These are phyloP conservation scores for Bipolaris bicolor DNA, from an alignment of 2,329 filamentous ascomycete species.

Conservation along the genomic window DNA sequence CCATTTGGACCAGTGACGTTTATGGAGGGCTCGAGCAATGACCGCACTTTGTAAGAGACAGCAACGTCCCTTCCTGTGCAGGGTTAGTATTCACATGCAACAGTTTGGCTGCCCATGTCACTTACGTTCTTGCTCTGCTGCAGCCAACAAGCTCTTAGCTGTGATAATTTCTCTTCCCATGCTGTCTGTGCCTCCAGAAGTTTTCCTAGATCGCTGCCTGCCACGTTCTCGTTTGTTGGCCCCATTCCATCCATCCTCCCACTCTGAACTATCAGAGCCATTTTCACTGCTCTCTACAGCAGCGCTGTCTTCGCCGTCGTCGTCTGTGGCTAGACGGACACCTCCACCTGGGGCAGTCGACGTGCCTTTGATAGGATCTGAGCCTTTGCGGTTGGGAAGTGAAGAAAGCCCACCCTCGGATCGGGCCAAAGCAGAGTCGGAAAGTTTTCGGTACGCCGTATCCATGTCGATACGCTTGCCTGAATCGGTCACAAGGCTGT, in stretches of 20 bases:
- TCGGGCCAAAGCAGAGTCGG: constrained; percentile 71
- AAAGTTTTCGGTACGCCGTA: constrained; percentile 72
- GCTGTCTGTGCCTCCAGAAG: constrained; percentile 44
- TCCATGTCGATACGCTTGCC: constrained; percentile 70
- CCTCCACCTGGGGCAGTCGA: constrained; percentile 56
- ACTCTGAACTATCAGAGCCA: constrained; percentile 61
- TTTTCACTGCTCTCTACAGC: constrained; percentile 73
- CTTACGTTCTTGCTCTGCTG: constrained; percentile 80
- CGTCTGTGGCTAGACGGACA: constrained; percentile 61
- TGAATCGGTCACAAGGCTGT: constrained; percentile 63
- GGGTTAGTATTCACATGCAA: constrained; percentile 18
- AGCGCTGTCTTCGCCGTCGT: constrained; percentile 59
- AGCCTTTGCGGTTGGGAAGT: constrained; percentile 59
- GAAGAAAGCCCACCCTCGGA: constrained; percentile 68
- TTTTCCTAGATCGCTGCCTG: constrained; percentile 45
- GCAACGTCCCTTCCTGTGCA: constrained; percentile 54
- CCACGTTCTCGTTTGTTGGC: constrained; percentile 48
- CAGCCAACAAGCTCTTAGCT: constrained; percentile 70
- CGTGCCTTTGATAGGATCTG: constrained; percentile 48
- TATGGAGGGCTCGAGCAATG: constrained; percentile 71
- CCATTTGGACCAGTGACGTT: constrained; percentile 67
- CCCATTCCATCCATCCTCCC: constrained; percentile 63
- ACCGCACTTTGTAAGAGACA: constrained; percentile 64
- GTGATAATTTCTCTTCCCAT: constrained; percentile 48
- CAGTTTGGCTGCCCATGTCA: background rate